Base-by-base conservation (phyloP, 768 basidiomycete species). In the Phanerodontia chrysosporium region DNA sequence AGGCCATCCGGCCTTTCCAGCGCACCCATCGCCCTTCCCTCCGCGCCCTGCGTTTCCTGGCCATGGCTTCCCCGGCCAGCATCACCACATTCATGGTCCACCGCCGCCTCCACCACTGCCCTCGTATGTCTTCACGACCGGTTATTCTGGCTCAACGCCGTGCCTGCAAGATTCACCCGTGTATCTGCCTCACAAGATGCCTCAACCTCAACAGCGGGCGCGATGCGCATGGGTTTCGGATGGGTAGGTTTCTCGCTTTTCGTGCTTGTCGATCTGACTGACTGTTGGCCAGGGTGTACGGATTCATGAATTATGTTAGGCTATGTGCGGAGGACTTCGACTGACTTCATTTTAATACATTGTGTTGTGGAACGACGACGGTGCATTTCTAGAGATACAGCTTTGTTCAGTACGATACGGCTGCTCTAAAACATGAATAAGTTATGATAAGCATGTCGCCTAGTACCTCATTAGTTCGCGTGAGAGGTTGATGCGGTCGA, bases 61-160 rank as follows among this genome's bases (percentile, higher is more conserved):
- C 58, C 60, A 39, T 30, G 45, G 51, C 58, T 42, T 48, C 30
- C 49, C 21, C 51, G 61, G 60, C n/a, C 46, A 46, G 44, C 58
- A 10, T 21, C 28, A 14, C 46, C 54, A 49, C 27, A 45, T n/a
- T 12, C 55, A 51, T n/a, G 29, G 27, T 10, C 24, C 45, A 39
- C 69, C 61, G 2, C 30, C 71, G 6, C 58, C 58, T 10, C 61
- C 73, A n/a, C 76, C 78, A 2, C 69, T 70, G 6, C 69, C 80
- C 36, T 67, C 75, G 57, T 81, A 80, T 51, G 67, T 80, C 28
- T 74, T 78, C 54, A 80, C 80, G 0, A 75, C 78, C 0, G 58
- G 21, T 64, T 67, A 35, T 62, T 74, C 18, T 64, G 62, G 2
- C 68, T 72, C 42, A 65, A 69, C 32, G 51, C 75, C 80, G 0